Evolutionary conservation across 2,329 filamentous ascomycete species (phyloP).

Genomic region (Monilinia aucupariae): DNA sequence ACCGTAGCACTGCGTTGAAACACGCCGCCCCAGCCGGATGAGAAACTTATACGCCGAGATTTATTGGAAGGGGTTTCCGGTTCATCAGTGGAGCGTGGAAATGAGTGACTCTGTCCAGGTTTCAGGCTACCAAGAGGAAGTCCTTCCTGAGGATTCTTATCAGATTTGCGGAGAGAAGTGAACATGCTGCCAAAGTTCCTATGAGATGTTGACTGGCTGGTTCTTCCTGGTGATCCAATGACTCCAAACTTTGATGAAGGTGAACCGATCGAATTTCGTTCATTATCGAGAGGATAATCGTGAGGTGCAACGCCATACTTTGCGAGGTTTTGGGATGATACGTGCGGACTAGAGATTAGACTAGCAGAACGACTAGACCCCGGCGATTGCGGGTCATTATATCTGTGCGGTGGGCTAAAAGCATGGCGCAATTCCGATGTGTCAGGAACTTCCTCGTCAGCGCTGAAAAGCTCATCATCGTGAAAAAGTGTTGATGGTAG

Average conservation of each 20-base stretch:
- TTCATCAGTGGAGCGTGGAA: constrained; percentile 59
- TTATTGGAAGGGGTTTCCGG: constrained; percentile 47
- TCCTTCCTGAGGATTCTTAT: constrained; percentile 48
- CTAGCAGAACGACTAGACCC: constrained; percentile 52
- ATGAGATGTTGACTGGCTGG: constrained; percentile 41
- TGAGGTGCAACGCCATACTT: constrained; percentile 40
- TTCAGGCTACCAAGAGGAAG: constrained; percentile 65
- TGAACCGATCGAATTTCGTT: constrained; percentile 30
- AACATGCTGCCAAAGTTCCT: constrained; percentile 50
- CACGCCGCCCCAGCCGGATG: constrained; percentile 45
- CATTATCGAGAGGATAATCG: constrained; percentile 28
- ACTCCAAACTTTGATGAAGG: constrained; percentile 29
- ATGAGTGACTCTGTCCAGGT: constrained; percentile 68
- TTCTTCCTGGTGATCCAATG: constrained; percentile 30
- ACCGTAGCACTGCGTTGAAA: constrained; percentile 33
- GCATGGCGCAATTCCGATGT: constrained; percentile 35
- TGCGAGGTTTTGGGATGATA: constrained; percentile 53
- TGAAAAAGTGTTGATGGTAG: constrained; percentile 62
- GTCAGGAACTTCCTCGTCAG: constrained; percentile 26
- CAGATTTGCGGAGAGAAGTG: constrained; percentile 54
- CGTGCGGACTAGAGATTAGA: constrained; percentile 56
- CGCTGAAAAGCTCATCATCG: constrained; percentile 54
- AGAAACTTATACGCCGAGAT: constrained; percentile 51
- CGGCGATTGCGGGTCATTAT: constrained; percentile 53
- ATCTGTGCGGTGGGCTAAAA: constrained; percentile 37